These are phyloP conservation scores for Herpotrichia juniperi DNA, from an alignment of 2,329 filamentous ascomycete species.

Conservation along the genomic window DNA sequence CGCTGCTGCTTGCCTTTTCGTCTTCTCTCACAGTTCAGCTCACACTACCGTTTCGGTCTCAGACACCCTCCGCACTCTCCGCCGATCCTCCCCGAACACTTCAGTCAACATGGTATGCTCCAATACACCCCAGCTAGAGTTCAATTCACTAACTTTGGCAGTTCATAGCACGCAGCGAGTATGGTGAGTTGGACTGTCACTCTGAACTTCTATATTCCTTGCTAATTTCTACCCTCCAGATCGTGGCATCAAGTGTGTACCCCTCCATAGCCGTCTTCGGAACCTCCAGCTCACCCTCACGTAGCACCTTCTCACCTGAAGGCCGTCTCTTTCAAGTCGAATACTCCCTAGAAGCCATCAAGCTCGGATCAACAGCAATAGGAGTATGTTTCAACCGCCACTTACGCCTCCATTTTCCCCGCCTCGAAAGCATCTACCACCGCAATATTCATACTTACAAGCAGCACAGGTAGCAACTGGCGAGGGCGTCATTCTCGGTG, in stretches of 20 bases:
- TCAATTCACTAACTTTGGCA: constrained; percentile 36
- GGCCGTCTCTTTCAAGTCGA: constrained; percentile 99
- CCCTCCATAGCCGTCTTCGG: constrained; percentile 16
- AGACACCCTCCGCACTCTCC: background rate
- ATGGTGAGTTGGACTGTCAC: constrained; percentile 70
- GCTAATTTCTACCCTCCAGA: constrained; percentile 61
- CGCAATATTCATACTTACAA: constrained; percentile 19
- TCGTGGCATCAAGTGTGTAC: constrained; percentile 91
- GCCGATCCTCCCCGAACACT: constrained; percentile 3
- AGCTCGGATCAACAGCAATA: constrained; percentile 97
- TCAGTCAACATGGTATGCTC: constrained; percentile 39
- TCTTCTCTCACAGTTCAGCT: constrained; percentile 1
- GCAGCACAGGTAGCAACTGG: constrained; percentile 77
- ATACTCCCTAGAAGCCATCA: constrained; percentile 99
- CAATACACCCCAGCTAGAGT: constrained; percentile 32
- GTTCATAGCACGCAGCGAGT: constrained; percentile 99
- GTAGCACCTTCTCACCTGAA: constrained; percentile 98
- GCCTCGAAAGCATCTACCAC: background rate
- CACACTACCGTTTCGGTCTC: background rate
- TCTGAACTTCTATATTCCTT: constrained; percentile 23
- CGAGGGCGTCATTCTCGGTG: constrained; percentile 92
- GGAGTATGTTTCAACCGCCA: constrained; percentile 63
- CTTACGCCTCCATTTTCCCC: constrained; percentile 1
- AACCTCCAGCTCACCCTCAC: constrained; percentile 28
- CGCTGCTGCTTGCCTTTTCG: constrained; percentile 1